Conservation (phyloP, 768 basidiomycete species). For the Chalciporus sphaerocephalus region DNA sequence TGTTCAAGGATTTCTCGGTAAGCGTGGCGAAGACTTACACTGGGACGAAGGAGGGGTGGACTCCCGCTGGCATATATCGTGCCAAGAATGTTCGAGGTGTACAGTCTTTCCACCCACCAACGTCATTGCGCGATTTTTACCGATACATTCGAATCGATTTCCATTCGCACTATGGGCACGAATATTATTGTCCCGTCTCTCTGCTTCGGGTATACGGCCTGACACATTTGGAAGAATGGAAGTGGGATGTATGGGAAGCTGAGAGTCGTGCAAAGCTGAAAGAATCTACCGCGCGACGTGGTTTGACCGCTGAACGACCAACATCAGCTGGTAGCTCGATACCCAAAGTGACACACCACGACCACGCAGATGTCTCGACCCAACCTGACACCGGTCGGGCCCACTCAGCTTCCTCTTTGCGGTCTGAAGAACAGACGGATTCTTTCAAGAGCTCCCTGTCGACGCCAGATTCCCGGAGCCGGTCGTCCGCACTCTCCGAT, state of each 20-base stretch:
- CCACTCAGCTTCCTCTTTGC: not conserved
- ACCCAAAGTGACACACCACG: constrained; percentile 1
- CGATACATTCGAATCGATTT: constrained; percentile 94
- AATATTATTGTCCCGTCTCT: constrained; percentile 95
- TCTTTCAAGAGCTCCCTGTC: not conserved
- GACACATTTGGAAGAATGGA: constrained; percentile 95
- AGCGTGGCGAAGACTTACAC: constrained; percentile 82
- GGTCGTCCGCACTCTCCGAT: not conserved
- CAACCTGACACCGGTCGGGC: constrained; percentile 1
- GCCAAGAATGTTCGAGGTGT: constrained; percentile 91
- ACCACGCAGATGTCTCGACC: constrained; percentile 3
- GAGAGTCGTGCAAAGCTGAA: constrained; percentile 53
- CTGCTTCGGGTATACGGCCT: constrained; percentile 91
- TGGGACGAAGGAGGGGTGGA: constrained; percentile 59
- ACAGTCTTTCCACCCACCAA: constrained; percentile 80
- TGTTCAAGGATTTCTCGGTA: constrained; percentile 88
- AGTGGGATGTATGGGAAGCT: constrained; percentile 81
- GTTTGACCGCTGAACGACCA: constrained; percentile 22
- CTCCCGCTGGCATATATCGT: constrained; percentile 66
- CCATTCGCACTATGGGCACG: constrained; percentile 86
- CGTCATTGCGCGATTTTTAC: constrained; percentile 77
- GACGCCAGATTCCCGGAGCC: not conserved
- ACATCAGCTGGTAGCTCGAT: not conserved
- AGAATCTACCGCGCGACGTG: constrained; percentile 19
- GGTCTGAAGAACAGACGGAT: not conserved